These are phyloP conservation scores for Pestalotiopsis sp. DNA, from an alignment of 2,329 filamentous ascomycete genomes.

Conservation along the genomic window DNA sequence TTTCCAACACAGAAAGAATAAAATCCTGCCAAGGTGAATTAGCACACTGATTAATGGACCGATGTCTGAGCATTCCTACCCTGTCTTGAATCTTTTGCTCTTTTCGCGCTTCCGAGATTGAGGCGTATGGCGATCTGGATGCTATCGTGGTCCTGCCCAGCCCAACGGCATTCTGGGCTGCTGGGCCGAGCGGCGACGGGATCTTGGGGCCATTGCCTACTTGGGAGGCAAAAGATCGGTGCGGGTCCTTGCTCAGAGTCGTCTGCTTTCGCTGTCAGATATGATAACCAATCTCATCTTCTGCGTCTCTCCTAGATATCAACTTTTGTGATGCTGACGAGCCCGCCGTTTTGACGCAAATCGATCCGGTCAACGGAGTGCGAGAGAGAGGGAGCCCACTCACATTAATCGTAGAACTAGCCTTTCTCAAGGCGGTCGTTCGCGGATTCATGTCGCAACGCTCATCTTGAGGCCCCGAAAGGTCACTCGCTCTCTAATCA, in stretches of 20 bases:
- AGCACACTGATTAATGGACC: constrained; percentile 3
- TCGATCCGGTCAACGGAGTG: neutral
- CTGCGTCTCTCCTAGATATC: neutral
- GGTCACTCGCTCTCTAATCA: neutral
- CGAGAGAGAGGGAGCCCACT: constrained; percentile 18
- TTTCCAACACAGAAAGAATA: constrained; percentile 81
- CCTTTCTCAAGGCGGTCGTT: constrained; percentile 40
- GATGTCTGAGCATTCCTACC: constrained; percentile 28
- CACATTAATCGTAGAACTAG: constrained; percentile 35
- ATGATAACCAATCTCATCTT: neutral
- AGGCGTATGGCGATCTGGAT: constrained; percentile 34
- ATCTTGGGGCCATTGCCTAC: constrained; percentile 22
- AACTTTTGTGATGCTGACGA: neutral
- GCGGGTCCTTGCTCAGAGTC: constrained; percentile 23
- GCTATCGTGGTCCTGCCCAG: constrained; percentile 23
- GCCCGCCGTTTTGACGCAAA: neutral
- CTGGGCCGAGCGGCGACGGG: constrained; percentile 22
- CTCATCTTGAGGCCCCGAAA: constrained; percentile 18
- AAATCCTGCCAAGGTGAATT: constrained; percentile 61
- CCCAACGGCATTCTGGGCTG: constrained; percentile 22
- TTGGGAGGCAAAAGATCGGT: constrained; percentile 18
- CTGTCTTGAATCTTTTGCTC: constrained; percentile 48
- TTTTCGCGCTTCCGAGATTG: constrained; percentile 44
- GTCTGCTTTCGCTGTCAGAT: constrained; percentile 18
- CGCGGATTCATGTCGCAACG: constrained; percentile 38